Base-by-base conservation (phyloP, 768 basidiomycete genomes). In the Trametes punicea region DNA sequence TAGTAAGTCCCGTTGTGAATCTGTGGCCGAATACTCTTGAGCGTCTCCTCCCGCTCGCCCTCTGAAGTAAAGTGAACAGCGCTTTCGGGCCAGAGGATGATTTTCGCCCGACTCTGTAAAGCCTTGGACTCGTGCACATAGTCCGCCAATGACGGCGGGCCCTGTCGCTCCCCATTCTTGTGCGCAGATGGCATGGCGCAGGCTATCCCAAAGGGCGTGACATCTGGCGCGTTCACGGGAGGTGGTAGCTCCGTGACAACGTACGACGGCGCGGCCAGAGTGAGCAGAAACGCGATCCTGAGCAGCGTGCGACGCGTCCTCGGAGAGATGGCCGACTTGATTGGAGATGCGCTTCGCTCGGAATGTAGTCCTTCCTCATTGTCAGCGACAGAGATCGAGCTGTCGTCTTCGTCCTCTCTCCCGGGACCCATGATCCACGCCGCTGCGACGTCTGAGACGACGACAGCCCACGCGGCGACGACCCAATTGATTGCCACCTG, bases 61-160 rank as follows among this genome's bases (percentile, higher is more conserved):
- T 69, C 68, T 30, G 76, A 79, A 30, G 75, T 72, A 65, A 93
- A 93, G 1, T 73, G 67, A 0, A 93, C 82, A 0, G 90, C 89
- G 6, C 84, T 84, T 69, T 93, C 90, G 0, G 91, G 90, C 89
- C 90, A 93, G 1, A 93, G 72, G 15, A 90, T 64, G 15, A 93
- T 65, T 38, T 79, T 77, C 0, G 87, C 84, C 4, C 60, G 44
- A 5, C 49, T 65, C 7, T 71, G 73, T 52, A 85, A 63, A n/a
- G 65, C 75, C 39, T 63, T 63, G 3, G 78, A 83, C 67, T 88
- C 89, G 0, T 41, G 30, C n/a, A 90, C 76, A 67, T 81, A 93
- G 57, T 86, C 81, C 0, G 82, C 65, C 15, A 93, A 69, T 0
- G 72, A 74, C 2, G 80, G 71, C 6, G 65, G 62, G 11, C 54